These are phyloP conservation scores for Vitis hybrid DNA, from an alignment of 177 flowering plant species.

Conservation along the genomic window DNA sequence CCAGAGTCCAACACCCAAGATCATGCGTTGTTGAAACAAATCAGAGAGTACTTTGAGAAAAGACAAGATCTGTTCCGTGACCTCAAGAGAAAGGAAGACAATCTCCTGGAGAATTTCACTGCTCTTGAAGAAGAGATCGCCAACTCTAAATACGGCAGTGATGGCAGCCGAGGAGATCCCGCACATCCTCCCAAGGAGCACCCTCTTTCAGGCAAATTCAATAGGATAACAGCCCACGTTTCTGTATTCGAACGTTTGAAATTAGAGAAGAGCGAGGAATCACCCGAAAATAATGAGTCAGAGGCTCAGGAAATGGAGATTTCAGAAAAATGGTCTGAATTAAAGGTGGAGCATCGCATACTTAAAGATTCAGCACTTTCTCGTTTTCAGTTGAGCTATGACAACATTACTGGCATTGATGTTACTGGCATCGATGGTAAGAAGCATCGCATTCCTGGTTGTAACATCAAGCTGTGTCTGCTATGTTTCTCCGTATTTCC, in stretches of 20 bases:
- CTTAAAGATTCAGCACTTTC: rapidly evolving
- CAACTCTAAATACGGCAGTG: not conserved
- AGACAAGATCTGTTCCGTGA: not conserved
- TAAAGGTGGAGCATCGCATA: too few relatives aligned
- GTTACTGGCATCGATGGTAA: not conserved
- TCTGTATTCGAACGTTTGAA: too few relatives aligned
- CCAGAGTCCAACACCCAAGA: too few relatives aligned
- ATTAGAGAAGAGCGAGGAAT: too few relatives aligned
- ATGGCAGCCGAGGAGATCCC: not conserved
- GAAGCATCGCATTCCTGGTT: too few relatives aligned
- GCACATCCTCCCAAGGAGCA: rapidly evolving
- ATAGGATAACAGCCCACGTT: too few relatives aligned
- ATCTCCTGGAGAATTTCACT: not conserved
- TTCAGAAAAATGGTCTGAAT: too few relatives aligned
- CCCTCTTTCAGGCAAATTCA: not conserved
- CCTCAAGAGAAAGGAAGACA: not conserved
- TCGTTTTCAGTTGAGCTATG: not conserved
- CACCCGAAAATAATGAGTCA: too few relatives aligned
- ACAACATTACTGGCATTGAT: not conserved
- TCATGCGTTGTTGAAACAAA: not conserved
- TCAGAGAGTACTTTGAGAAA: not conserved
- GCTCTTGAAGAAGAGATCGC: not conserved
- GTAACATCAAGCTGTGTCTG: not conserved
- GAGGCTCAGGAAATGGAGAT: too few relatives aligned
- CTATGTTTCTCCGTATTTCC: not conserved